A percentile compares a stretch with the other conserved stretches of the same genome.
Evolutionary conservation across 371 early-diverging fungal species (phyloP).

Genomic region (Circinella umbellata): DNA sequence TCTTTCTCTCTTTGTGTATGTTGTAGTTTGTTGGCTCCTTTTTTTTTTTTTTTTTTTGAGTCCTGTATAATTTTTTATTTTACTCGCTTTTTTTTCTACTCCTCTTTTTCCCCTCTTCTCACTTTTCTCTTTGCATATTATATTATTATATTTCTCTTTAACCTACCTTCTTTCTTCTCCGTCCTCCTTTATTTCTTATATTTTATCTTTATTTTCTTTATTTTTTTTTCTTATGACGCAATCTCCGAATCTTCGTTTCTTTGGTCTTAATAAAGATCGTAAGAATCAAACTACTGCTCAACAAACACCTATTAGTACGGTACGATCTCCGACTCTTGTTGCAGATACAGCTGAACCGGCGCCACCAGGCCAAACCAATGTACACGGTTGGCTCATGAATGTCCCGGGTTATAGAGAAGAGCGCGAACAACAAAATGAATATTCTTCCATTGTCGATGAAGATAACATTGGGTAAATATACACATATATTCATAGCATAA

Average conservation of each 20-base stretch:
- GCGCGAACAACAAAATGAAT: neutral
- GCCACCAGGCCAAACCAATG: conserved; percentile 14
- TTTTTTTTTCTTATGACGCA: conserved; percentile 18
- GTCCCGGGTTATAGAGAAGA: conserved; percentile 29
- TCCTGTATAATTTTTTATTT: neutral
- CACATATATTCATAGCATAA: neutral
- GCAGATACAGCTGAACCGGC: neutral
- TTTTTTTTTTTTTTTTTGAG: neutral
- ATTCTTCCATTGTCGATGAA: conserved; percentile 17
- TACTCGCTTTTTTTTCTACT: conserved; percentile 1
- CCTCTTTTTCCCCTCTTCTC: neutral
- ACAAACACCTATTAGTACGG: neutral
- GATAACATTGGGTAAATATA: conserved; percentile 28
- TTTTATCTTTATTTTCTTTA: neutral
- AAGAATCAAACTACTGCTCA: conserved; percentile 7
- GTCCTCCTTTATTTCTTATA: neutral
- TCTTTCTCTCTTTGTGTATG: conserved; percentile 3
- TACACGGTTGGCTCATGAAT: conserved; percentile 30
- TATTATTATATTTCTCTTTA: too few species aligned
- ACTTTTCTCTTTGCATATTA: too few species aligned
- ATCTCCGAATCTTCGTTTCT: conserved; percentile 21
- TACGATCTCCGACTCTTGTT: conserved; percentile 19
- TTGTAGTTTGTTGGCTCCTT: neutral
- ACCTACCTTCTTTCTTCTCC: conserved; percentile 2
- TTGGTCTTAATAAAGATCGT: conserved; percentile 21